These are phyloP conservation scores for Rhizopogon sp. DNA, from an alignment of 768 basidiomycete genomes.

Conservation along the genomic window DNA sequence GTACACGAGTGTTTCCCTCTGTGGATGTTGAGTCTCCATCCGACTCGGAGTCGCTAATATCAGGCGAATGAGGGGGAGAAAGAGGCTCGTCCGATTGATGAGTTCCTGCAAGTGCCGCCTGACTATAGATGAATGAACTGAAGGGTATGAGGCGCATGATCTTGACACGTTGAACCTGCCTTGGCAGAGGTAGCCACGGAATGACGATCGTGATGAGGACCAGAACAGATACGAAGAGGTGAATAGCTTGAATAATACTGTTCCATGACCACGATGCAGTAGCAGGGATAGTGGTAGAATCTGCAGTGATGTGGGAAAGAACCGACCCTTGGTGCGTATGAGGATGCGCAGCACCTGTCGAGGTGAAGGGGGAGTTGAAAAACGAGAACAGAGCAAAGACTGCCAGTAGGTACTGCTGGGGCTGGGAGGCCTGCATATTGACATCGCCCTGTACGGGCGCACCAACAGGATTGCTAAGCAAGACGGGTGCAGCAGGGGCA, in stretches of 20 bases:
- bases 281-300: conserved; percentile 9
- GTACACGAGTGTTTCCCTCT: conserved; percentile 19
- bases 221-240: conserved; percentile 58
- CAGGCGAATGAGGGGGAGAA: conserved; percentile 25
- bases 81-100: conserved; percentile 13
- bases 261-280: conserved; percentile 38
- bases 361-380: conserved; percentile 69
- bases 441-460: conserved; percentile 9
- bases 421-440: conserved; percentile 13
- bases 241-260: conserved; percentile 57
- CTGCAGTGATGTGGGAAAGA: conserved; percentile 34
- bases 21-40: conserved; percentile 26
- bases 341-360: conserved; percentile 26
- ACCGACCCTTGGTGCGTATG: conserved; percentile 60
- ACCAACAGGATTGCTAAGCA: conserved; percentile 11
- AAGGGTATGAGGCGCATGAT: conserved; percentile 25
- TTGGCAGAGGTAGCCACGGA: conserved; percentile 34
- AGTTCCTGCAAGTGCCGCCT: neutral
- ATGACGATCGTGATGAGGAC: conserved; percentile 56
- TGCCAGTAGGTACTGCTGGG: conserved; percentile 71
- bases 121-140: conserved; percentile 5
- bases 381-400: conserved; percentile 83
- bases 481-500: conserved; percentile 18
- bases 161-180: conserved; percentile 15
- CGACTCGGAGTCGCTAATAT: conserved; percentile 19